phyloP scores from a whole-genome alignment of 345 rosid genomes.

The Acer yangbiense region DNA sequence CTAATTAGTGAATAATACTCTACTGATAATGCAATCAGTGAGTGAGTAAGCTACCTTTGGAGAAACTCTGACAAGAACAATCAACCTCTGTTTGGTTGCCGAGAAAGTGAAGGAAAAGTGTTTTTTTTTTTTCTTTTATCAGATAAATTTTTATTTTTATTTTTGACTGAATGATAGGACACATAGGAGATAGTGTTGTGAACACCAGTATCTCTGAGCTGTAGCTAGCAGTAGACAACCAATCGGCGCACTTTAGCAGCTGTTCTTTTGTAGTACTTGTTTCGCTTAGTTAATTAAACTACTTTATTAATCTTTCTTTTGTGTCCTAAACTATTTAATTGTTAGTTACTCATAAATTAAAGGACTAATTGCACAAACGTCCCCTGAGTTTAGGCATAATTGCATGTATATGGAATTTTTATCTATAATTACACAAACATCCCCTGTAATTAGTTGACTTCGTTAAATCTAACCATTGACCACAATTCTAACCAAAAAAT shows the following conservation, averaged over 20 bases:
- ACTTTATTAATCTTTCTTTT: no score
- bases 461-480: no score
- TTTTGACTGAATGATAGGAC: slow-evolving; percentile 10
- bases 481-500: no score
- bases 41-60: neutral
- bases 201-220: neutral
- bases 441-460: no score
- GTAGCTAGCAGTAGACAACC: neutral
- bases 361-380: no score
- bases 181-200: neutral
- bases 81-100: slow-evolving; percentile 22
- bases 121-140: neutral
- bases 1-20: neutral
- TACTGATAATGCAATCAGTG: slow-evolving; percentile 3
- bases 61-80: slow-evolving; percentile 10
- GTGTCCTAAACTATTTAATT: no score
- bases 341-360: no score
- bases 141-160: neutral
- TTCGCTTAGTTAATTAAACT: no score
- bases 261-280: neutral
- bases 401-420: no score
- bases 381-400: no score
- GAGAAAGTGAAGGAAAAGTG: slow-evolving; percentile 18
- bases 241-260: slow-evolving; percentile 9
- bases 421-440: no score